These are phyloP conservation scores for Paecilomyces fulvus DNA, from an alignment of 2,329 filamentous ascomycete genomes.

Conservation along the genomic window DNA sequence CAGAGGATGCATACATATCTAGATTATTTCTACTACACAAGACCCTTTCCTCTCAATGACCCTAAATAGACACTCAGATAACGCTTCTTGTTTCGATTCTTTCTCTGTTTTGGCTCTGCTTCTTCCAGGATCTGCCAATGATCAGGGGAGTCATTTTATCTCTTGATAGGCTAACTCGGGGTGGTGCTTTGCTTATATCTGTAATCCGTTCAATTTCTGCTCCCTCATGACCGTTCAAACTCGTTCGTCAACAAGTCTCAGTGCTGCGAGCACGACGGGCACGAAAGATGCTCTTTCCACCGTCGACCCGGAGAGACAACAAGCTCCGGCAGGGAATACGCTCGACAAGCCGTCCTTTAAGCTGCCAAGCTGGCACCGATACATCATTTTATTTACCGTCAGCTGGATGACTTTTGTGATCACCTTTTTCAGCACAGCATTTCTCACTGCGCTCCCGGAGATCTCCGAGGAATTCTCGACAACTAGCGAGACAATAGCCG, in stretches of 20 bases:
- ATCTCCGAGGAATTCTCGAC: conserved; percentile 32
- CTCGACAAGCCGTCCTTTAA: background rate
- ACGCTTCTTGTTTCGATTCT: background rate
- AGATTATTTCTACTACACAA: background rate
- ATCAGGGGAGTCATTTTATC: background rate
- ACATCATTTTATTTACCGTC: conserved; percentile 32
- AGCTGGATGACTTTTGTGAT: conserved; percentile 35
- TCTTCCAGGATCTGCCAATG: background rate
- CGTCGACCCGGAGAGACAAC: background rate
- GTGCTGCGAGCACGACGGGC: background rate
- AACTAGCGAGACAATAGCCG: conserved; percentile 24
- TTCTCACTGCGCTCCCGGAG: conserved; percentile 32
- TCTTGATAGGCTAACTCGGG: background rate
- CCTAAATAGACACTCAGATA: background rate
- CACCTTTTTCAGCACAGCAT: conserved; percentile 36
- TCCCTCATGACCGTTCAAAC: background rate
- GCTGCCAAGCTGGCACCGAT: conserved; percentile 29
- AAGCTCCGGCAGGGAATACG: background rate
- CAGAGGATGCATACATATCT: background rate
- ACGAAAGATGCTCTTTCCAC: background rate
- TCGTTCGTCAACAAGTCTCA: background rate
- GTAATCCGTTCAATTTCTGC: background rate
- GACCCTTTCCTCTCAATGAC: background rate
- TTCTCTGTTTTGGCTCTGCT: background rate
- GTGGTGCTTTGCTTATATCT: background rate